A percentile compares a stretch with the other conserved stretches of the same genome.
Evolutionary conservation across 2,329 filamentous ascomycete species (phyloP).

Genomic region (Penicillium crustosum): DNA sequence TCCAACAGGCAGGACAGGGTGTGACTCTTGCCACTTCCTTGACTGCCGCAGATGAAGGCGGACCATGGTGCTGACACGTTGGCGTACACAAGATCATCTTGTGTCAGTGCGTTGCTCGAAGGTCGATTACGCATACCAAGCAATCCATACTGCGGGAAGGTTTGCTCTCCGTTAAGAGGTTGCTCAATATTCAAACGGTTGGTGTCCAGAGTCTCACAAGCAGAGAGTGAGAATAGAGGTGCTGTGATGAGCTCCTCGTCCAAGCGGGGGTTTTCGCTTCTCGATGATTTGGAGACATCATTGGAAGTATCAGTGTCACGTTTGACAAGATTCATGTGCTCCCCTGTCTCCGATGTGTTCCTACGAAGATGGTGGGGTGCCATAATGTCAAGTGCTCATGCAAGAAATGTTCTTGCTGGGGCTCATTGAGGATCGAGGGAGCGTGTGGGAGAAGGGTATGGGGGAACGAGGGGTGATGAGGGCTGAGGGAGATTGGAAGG

Average conservation of each 20-base stretch:
- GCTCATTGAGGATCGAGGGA: not conserved
- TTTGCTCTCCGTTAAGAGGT: not conserved
- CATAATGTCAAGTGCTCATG: not conserved
- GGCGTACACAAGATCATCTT: constrained; percentile 1
- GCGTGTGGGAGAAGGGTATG: not conserved
- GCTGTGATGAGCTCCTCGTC: constrained; percentile 1
- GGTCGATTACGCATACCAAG: not conserved
- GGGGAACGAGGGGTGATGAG: not conserved
- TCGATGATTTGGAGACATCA: not conserved
- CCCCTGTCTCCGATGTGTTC: not conserved
- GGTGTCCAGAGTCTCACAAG: not conserved
- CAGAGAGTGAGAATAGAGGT: not conserved
- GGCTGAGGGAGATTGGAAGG: not conserved
- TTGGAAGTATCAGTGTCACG: not conserved
- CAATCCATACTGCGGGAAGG: not conserved
- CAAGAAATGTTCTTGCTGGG: not conserved
- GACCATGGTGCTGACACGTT: constrained; percentile 60
- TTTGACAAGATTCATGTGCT: constrained; percentile 4
- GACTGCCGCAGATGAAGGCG: constrained; percentile 62
- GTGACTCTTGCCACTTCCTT: constrained; percentile 63
- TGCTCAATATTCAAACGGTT: not conserved
- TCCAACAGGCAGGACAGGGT: constrained; percentile 60
- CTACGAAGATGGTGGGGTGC: not conserved
- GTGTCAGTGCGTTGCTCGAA: too few species aligned
- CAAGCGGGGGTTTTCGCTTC: not conserved